A percentile compares a stretch with the other conserved stretches of the same genome.
These are phyloP conservation scores for Leucosporidium yakuticum DNA, from an alignment of 768 basidiomycete genomes.

Conservation along the genomic window DNA sequence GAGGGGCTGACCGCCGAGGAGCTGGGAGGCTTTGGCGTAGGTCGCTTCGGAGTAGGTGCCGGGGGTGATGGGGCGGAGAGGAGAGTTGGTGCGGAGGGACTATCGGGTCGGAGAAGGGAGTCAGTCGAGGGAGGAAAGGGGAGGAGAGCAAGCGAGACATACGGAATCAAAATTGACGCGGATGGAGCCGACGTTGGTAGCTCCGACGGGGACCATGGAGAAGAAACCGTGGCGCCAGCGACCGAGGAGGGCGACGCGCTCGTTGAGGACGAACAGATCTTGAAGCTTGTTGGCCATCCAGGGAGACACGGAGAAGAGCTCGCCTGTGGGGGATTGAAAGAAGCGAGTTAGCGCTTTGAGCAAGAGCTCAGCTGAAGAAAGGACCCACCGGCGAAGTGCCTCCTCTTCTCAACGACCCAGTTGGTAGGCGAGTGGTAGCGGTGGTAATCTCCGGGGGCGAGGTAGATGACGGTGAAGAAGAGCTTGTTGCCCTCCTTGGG, in stretches of 20 bases:
- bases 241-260: conserved; percentile 89
- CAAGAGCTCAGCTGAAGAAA: neutral
- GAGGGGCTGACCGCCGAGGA: conserved; percentile 83
- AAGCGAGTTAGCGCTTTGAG: neutral
- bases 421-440: conserved; percentile 92
- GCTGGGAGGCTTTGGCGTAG: conserved; percentile 72
- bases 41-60: conserved; percentile 81
- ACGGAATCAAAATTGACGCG: conserved; percentile 91
- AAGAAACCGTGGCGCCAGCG: conserved; percentile 95
- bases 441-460: conserved; percentile 97
- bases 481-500: conserved; percentile 67
- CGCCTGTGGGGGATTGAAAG: conserved; percentile 50
- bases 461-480: conserved; percentile 91
- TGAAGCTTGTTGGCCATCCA: conserved; percentile 87
- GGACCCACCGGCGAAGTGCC: conserved; percentile 83
- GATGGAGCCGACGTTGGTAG: conserved; percentile 96
- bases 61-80: conserved; percentile 54
- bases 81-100: conserved; percentile 84
- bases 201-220: conserved; percentile 94
- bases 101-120: conserved; percentile 37
- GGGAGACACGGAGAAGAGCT: conserved; percentile 92
- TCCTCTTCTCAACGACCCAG: conserved; percentile 93
- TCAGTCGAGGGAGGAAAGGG: neutral
- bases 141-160: conserved; percentile 17
- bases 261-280: conserved; percentile 95